These are phyloP conservation scores for Neolecta irregularis DNA, from an alignment of 1,139 yeast genomes.

Conservation along the genomic window DNA sequence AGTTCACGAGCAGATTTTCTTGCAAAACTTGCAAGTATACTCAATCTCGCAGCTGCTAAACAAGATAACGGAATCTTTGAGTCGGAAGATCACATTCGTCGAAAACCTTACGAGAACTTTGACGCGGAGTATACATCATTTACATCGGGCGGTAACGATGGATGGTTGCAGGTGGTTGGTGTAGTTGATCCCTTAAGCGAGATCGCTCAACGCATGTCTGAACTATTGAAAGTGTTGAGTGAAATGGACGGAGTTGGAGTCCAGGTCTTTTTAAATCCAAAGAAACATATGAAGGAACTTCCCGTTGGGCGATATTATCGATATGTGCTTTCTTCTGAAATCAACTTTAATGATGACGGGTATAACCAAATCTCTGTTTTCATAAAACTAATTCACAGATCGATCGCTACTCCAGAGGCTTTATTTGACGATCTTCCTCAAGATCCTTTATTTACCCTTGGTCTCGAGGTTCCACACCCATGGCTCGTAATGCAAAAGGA, in stretches of 20 bases:
- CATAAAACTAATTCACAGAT: conserved; percentile 1
- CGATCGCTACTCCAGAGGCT: conserved; percentile 20
- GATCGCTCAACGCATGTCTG: conserved; percentile 44
- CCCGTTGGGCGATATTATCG: conserved; percentile 47
- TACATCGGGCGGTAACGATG: conserved; percentile 16
- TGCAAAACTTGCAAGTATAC: too few relatives aligned
- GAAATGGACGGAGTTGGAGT: conserved; percentile 29
- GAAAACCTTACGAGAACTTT: too few relatives aligned
- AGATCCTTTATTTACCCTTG: conserved; percentile 38
- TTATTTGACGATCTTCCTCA: conserved; percentile 33
- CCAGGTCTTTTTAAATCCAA: conserved; percentile 46
- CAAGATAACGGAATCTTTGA: too few relatives aligned
- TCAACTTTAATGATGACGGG: conserved; percentile 33
- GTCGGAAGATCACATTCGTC: too few relatives aligned
- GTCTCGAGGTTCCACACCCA: conserved; percentile 45
- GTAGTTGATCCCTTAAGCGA: conserved; percentile 62
- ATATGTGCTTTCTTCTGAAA: conserved; percentile 30
- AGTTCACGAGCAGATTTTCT: too few relatives aligned
- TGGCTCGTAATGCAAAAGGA: conserved; percentile 46
- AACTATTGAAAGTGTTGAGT: conserved; percentile 32
- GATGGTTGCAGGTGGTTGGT: conserved; percentile 34
- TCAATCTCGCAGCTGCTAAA: too few relatives aligned
- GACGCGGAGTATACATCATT: conserved; percentile 16
- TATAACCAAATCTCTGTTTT: conserved; percentile 5
- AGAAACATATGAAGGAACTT: conserved; percentile 27